phyloP scores from a whole-genome alignment of 139 green algal species.

The Zygnema circumcarinatum region DNA sequence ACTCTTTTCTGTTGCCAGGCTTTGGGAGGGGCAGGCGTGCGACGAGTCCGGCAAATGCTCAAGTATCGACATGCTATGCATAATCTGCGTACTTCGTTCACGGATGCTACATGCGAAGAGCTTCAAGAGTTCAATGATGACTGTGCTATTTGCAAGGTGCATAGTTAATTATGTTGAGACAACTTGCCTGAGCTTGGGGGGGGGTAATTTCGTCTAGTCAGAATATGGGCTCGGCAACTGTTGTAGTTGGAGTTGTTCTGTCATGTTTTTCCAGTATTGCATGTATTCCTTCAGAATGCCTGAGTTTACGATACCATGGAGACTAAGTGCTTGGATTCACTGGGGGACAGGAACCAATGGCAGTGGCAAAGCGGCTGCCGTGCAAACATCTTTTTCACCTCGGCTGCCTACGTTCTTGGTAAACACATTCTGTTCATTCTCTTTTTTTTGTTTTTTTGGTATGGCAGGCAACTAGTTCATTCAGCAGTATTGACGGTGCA shows the following conservation, averaged over 20 bases:
- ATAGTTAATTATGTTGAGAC: neutral
- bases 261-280: neutral
- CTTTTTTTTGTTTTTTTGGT: neutral
- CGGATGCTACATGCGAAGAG: constrained; percentile 49
- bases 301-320: too few species aligned
- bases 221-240: neutral
- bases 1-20: constrained; percentile 20
- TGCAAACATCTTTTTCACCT: constrained; percentile 61
- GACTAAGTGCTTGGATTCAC: too few species aligned
- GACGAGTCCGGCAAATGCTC: constrained; percentile 24
- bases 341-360: constrained; percentile 38
- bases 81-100: constrained; percentile 52
- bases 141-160: constrained; percentile 64
- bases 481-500: neutral
- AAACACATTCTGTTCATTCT: neutral
- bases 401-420: constrained; percentile 57
- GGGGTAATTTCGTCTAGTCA: neutral
- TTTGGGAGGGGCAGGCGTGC: constrained; percentile 16
- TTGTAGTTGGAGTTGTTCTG: neutral
- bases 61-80: constrained; percentile 38
- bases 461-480: neutral
- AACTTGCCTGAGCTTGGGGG: constrained; percentile 7
- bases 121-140: constrained; percentile 55
- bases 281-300: neutral
- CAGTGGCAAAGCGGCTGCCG: constrained; percentile 38